These are phyloP conservation scores for Gossypium davidsonii DNA, from an alignment of 441 rosid genomes.

Conservation along the genomic window DNA sequence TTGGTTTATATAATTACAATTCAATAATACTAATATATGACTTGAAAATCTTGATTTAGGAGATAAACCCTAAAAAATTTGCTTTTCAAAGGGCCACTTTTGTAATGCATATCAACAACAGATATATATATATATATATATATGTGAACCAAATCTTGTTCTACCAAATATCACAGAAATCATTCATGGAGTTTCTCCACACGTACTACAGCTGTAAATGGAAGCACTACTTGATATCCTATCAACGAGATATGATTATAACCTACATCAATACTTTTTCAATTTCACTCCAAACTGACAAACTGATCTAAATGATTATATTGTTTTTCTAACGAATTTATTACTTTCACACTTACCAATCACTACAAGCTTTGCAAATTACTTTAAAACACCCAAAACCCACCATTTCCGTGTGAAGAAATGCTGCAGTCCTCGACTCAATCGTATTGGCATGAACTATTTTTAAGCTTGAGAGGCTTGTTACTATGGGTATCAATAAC, in stretches of 20 bases:
- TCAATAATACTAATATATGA: neutral
- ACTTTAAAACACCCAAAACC: neutral
- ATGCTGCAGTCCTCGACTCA: constrained; percentile 2
- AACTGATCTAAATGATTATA: neutral
- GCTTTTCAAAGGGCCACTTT: neutral
- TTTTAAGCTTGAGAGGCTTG: constrained; percentile 32
- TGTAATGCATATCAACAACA: neutral
- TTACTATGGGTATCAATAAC: constrained; percentile 22
- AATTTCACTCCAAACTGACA: neutral
- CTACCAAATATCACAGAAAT: neutral
- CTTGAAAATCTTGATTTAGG: neutral
- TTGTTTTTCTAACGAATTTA: neutral
- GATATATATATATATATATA: neutral
- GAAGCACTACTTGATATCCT: neutral
- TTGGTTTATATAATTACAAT: neutral
- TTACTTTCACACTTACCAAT: constrained; percentile 2
- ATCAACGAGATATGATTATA: neutral
- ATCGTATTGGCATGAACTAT: constrained; percentile 31
- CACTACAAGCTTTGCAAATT: neutral
- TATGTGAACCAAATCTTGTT: neutral
- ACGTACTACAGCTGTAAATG: neutral
- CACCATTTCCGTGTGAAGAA: neutral
- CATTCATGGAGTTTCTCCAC: neutral
- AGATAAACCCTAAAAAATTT: neutral
- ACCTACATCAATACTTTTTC: neutral